Evolutionary conservation across 1,284 basidiomycete species (phyloP).

Genomic region (Rhizopogon parksii): DNA sequence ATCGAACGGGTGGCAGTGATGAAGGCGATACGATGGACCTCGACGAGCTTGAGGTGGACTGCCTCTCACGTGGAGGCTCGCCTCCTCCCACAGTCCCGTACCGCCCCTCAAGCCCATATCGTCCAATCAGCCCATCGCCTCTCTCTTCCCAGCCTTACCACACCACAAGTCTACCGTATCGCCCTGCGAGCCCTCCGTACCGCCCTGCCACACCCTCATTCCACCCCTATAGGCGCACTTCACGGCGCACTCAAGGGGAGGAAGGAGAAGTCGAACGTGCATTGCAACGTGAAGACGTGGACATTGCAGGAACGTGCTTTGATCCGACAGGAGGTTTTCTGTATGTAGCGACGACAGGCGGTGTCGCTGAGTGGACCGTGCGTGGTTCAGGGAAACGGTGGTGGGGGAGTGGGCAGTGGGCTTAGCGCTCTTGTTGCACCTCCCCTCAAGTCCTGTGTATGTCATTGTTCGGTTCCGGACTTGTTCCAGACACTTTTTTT

Average conservation of each 20-base stretch:
- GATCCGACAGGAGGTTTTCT: slow-evolving; percentile 61
- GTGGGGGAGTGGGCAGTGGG: slow-evolving; percentile 38
- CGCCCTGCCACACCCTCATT: neutral
- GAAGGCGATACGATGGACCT: slow-evolving; percentile 29
- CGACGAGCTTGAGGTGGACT: slow-evolving; percentile 41
- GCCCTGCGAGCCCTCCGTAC: neutral
- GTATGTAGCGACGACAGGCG: slow-evolving; percentile 59
- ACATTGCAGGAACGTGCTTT: slow-evolving; percentile 69
- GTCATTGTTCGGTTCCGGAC: neutral
- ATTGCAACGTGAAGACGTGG: slow-evolving; percentile 35
- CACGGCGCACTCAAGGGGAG: neutral
- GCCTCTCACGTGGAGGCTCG: slow-evolving; percentile 40
- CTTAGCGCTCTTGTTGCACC: neutral
- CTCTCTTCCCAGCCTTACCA: slow-evolving; percentile 1
- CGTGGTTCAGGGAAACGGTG: slow-evolving; percentile 54
- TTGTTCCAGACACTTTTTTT: neutral
- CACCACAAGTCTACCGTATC: slow-evolving; percentile 2
- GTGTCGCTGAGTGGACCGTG: slow-evolving; percentile 60
- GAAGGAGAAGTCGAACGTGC: slow-evolving; percentile 9
- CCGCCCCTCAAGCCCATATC: neutral
- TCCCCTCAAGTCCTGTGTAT: neutral
- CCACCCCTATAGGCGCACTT: neutral
- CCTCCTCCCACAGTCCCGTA: slow-evolving; percentile 20
- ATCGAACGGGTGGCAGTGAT: slow-evolving; percentile 18
- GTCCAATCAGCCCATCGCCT: slow-evolving; percentile 4